Evolutionary conservation across 441 rosid genomes (phyloP).

Genomic region (Syzygium malaccense): DNA sequence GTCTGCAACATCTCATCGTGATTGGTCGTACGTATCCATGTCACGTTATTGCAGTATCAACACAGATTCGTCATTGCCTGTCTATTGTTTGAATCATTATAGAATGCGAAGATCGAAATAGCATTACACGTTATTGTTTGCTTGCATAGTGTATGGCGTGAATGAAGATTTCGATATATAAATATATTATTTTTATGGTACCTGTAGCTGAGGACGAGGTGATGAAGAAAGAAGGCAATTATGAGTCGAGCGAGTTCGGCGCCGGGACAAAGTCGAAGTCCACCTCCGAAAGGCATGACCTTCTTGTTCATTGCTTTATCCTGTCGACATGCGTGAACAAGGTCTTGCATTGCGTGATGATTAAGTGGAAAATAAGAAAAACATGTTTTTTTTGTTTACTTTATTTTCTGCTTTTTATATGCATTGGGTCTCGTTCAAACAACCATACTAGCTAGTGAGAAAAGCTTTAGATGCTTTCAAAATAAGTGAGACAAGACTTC

Average conservation of each 20-base stretch:
- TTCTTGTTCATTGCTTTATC: slow-evolving; percentile 34
- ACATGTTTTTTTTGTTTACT: background rate
- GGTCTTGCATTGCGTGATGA: background rate
- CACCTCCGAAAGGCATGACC: slow-evolving; percentile 82
- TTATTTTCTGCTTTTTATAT: background rate
- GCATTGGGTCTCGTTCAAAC: background rate
- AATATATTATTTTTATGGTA: background rate
- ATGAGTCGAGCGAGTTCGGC: slow-evolving; percentile 68
- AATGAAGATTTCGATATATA: background rate
- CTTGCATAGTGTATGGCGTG: background rate
- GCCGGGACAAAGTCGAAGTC: slow-evolving; percentile 74
- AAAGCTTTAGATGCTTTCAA: background rate
- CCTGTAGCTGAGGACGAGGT: slow-evolving; percentile 75
- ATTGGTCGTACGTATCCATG: fast-evolving
- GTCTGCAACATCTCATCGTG: background rate
- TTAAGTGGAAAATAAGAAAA: slow-evolving; percentile 21
- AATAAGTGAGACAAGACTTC: background rate
- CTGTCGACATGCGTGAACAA: background rate
- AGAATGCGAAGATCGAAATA: background rate
- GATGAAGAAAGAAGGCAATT: slow-evolving; percentile 73
- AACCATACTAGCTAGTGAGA: background rate
- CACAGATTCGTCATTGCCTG: background rate
- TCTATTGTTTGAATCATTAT: background rate
- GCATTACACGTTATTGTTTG: background rate
- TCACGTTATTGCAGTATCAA: background rate